Conservation (phyloP, 257 asterid species). For the Solanum pennellii region DNA sequence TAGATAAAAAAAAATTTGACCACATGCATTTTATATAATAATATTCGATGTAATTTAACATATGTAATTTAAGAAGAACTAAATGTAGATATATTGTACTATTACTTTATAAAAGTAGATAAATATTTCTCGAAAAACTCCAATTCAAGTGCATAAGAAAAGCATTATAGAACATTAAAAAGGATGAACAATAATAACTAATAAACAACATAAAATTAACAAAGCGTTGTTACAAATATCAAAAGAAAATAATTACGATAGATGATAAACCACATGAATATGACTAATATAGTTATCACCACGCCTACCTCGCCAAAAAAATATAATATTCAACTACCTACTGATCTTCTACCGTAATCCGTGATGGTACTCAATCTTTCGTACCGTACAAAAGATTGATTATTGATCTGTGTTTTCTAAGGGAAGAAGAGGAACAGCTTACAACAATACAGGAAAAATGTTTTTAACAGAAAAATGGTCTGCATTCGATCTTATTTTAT, state of each 20-base stretch:
- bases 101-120: not conserved
- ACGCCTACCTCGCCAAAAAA: no score
- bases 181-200: no score
- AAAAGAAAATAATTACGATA: not conserved
- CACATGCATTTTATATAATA: not conserved
- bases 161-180: no score
- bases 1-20: not conserved
- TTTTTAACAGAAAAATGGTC: not conserved
- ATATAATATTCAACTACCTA: no score
- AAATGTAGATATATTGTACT: not conserved
- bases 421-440: not conserved
- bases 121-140: not conserved
- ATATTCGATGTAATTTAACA: not conserved
- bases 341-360: not conserved
- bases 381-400: not conserved
- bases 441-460: not conserved
- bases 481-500: conserved; percentile 32
- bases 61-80: not conserved
- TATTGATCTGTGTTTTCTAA: not conserved
- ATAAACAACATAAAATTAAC: not conserved
- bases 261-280: not conserved
- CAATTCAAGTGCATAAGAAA: no score
- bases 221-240: not conserved
- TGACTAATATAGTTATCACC: not conserved
- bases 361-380: not conserved